These are phyloP conservation scores for Claviceps sp. DNA, from an alignment of 2,329 filamentous ascomycete species.

Conservation along the genomic window DNA sequence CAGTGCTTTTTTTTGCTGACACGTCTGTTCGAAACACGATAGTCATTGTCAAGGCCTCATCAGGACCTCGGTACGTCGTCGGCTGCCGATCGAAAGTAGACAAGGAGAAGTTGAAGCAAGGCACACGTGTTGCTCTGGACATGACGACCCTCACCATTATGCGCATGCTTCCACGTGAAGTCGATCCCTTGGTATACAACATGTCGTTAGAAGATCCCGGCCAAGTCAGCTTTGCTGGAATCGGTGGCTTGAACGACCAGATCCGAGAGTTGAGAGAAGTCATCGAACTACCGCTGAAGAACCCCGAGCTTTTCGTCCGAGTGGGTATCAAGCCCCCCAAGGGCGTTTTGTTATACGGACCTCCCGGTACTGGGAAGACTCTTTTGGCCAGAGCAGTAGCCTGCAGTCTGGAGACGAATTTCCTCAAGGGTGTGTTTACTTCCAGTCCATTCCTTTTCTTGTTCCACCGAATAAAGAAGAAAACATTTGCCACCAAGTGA, in stretches of 20 bases:
- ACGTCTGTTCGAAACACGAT: slow-evolving; percentile 1
- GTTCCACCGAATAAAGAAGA: neutral
- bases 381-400: slow-evolving; percentile 87
- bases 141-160: slow-evolving; percentile 99
- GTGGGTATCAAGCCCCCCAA: slow-evolving; percentile 99
- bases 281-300: slow-evolving; percentile 95
- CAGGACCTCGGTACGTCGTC: slow-evolving; percentile 92
- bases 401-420: slow-evolving; percentile 94
- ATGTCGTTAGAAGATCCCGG: slow-evolving; percentile 98
- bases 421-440: slow-evolving; percentile 65
- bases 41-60: slow-evolving; percentile 99
- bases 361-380: slow-evolving; percentile 94
- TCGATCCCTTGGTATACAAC: slow-evolving; percentile 97
- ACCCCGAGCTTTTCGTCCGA: slow-evolving; percentile 90
- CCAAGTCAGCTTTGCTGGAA: slow-evolving; percentile 94
- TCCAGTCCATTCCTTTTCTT: neutral
- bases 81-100: slow-evolving; percentile 98
- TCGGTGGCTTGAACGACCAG: slow-evolving; percentile 95
- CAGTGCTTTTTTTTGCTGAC: slow-evolving; percentile 4
- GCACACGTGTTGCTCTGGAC: slow-evolving; percentile 90
- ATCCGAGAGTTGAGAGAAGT: slow-evolving; percentile 95
- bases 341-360: slow-evolving; percentile 89
- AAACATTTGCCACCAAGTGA: too few species aligned
- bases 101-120: slow-evolving; percentile 93
- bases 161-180: slow-evolving; percentile 97